phyloP scores from a whole-genome alignment of 2,329 filamentous ascomycete genomes.

The Nemania serpens region DNA sequence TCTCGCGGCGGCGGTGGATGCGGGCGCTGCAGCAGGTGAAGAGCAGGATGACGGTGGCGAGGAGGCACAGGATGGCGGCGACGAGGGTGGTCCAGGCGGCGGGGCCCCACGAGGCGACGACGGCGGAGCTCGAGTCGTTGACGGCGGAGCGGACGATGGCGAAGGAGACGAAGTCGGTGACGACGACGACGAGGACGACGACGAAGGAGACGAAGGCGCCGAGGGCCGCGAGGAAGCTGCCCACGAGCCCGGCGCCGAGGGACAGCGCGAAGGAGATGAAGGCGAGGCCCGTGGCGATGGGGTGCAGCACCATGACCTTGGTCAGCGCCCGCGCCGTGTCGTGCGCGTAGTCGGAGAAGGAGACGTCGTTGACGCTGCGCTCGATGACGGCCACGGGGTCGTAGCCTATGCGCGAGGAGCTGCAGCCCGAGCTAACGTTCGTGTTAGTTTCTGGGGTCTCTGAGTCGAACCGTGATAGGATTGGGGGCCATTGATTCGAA shows the following conservation, averaged over 20 bases:
- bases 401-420: constrained; percentile 35
- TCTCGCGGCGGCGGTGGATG: constrained; percentile 46
- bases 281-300: constrained; percentile 39
- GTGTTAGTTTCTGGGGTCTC: constrained; percentile 6
- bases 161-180: constrained; percentile 52
- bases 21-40: constrained; percentile 64
- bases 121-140: constrained; percentile 46
- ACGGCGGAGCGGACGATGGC: constrained; percentile 38
- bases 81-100: constrained; percentile 65
- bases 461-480: too few relatives aligned
- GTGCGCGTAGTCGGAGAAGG: constrained; percentile 44
- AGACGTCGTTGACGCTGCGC: constrained; percentile 28
- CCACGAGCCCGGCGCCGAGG: constrained; percentile 49
- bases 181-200: constrained; percentile 48
- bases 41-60: constrained; percentile 62
- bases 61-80: constrained; percentile 57
- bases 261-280: constrained; percentile 54
- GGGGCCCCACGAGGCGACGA: constrained; percentile 53
- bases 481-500: too few relatives aligned
- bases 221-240: constrained; percentile 47
- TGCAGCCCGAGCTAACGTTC: constrained; percentile 24
- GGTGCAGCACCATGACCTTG: constrained; percentile 51
- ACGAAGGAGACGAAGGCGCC: constrained; percentile 48
- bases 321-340: constrained; percentile 48
- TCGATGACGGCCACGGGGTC: constrained; percentile 33